Base-by-base conservation (phyloP, 1,139 yeast genomes). In the Suhomyces ambrosiae region DNA sequence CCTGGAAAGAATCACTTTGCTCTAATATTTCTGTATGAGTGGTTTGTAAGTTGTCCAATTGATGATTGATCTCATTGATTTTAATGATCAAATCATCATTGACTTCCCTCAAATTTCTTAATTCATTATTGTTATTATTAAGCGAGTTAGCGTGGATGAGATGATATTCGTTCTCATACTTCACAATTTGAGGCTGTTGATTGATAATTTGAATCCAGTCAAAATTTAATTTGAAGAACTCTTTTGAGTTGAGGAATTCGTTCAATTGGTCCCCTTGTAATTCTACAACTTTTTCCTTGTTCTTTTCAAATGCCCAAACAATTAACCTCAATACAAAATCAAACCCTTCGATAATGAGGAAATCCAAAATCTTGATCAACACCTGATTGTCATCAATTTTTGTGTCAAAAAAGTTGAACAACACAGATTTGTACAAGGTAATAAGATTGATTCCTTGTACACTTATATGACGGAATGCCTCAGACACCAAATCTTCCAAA, bases 141-240 rank as follows among this genome's bases (percentile, higher is more conserved):
- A 71, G 49, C 2, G 73, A 63, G 48, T 69, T 71, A 25, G 71
- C 68, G 42, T 65, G 64, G 21, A 69, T 59, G 38, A 72, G 54
- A 38, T 68, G 69, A 47, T 57, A 71, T 44, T 71, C 76, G 46
- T 72, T 72, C 44, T 71, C 78, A 45, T 65, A 71, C 44, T 61
- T 65, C 44, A 71, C 60, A 9, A 71, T 48, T 9, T 58, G 43
- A 2, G 38, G 39, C 2, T 37, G 40, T 17, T 47, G 45, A 9
- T 45, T 32, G 19, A 66, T 43, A 1, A 63, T 46, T 3, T 45
- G 48, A 1, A 32, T 37, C 34, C 60, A 46, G 13, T 49, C 35
- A 18, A 55, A 42, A 0, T 36, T 44, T 9, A 32, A 30, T 4
- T 42, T 29, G 16, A 61, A 55, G 17, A 70, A 56, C 8, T 53